phyloP scores from a whole-genome alignment of 1,139 yeast species.

The Yamadazyma spencermartinsiae region DNA sequence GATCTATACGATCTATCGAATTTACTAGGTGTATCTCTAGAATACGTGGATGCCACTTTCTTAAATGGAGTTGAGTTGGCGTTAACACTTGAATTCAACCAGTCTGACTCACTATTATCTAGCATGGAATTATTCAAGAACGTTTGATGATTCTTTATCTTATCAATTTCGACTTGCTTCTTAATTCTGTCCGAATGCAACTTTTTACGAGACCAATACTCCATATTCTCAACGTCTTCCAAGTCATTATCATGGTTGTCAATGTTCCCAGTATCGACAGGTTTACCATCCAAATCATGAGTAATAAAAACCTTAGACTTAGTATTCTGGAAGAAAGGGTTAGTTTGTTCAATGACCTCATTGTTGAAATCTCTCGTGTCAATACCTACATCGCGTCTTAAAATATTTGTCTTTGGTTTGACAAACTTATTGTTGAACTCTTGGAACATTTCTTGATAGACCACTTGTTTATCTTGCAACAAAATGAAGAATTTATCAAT shows the following conservation, averaged over 20 bases:
- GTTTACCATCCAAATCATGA: constrained; percentile 47
- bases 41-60: constrained; percentile 1
- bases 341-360: constrained; percentile 25
- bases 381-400: constrained; percentile 61
- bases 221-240: background rate
- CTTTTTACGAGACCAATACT: constrained; percentile 8
- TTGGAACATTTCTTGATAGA: constrained; percentile 60
- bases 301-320: constrained; percentile 46
- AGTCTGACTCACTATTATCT: constrained; percentile 11
- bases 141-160: constrained; percentile 11
- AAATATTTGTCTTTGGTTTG: constrained; percentile 55
- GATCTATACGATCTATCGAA: constrained; percentile 6
- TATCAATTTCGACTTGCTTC: constrained; percentile 17
- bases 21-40: constrained; percentile 1
- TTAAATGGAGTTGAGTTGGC: constrained; percentile 13
- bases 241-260: constrained; percentile 6
- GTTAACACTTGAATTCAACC: constrained; percentile 8
- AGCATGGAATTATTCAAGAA: constrained; percentile 7
- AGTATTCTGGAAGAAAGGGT: constrained; percentile 22
- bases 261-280: constrained; percentile 14
- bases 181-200: constrained; percentile 16
- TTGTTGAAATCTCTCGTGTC: constrained; percentile 51
- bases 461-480: constrained; percentile 57
- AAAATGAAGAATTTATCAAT: constrained; percentile 49
- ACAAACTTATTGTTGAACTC: constrained; percentile 69